Evolutionary conservation across 768 basidiomycete genomes (phyloP), one percentile per base, ranked within the genome.

Genomic region (Clavulina sp.): DNA sequence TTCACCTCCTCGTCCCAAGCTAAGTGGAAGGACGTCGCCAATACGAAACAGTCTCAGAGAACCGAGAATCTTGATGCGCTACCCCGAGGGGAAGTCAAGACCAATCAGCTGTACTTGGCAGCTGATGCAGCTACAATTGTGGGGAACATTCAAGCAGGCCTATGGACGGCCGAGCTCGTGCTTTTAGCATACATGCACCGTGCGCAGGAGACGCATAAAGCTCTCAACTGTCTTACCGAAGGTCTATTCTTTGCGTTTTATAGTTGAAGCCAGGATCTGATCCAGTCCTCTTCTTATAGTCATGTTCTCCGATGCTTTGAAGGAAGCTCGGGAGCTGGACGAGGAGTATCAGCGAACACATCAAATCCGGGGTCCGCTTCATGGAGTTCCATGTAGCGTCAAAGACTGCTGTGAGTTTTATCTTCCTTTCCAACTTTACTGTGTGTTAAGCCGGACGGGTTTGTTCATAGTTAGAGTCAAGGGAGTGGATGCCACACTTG

Each of bases 151-250:
- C n/a, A n/a, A n/a, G n/a, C n/a, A n/a, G n/a, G n/a, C n/a, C n/a
- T n/a, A n/a, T 65, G 64, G 64, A 58, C 61, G 4, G 63, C 57
- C 0, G 60, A 58, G 30, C 34, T 71, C 66, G 75, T 65, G 59
- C 69, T 62, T 65, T 73, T 61, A 23, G 70, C 69, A 7, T 63
- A 66, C 63, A 65, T 70, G 33, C 64, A 70, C 6, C 70, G 66
- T 18, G 72, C 71, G 2, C 69, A 58, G 29, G 61, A 72, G 28
- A 80, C 81, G 2, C 84, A 88, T 9, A 62, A 66, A 32, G 66
- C 66, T 54, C 81, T 80, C 3, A 88, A 86, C 59, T 84, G 83
- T 59, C 58, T 87, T 40, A 89, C 86, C 1, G 85, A 88, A 73
- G 76, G 85, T 81, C 40, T 19, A 19, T 51, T 4, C 9, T 4